Evolutionary conservation across 1,284 basidiomycete species (phyloP), one percentile per base, ranked within the genome.

Genomic region (Athelia sp.): DNA sequence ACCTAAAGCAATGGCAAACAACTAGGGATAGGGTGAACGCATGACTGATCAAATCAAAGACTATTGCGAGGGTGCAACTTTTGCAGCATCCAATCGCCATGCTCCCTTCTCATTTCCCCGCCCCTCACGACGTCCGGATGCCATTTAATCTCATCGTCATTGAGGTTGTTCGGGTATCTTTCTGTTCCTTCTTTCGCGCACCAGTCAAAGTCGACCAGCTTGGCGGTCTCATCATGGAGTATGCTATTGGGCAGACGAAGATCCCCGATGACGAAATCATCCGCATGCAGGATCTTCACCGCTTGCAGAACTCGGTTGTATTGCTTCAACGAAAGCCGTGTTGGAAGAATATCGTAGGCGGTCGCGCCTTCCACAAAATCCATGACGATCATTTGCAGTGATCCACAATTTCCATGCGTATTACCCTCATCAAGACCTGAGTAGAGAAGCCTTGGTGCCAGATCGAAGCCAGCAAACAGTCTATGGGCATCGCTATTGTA

Each of bases 301-400:
- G 32, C 50, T 0, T 10, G 0, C 2, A 9, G 1, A 8, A 60
- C 32, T 9, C 51, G 42, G 0, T 34, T 4, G 35, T 32, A 2
- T 10, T 57, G 52, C 0, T 0, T 9, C 0, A 1, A 0, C 1
- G 50, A 47, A 8, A 51, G 4, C 0, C 45, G 42, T 21, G 36
- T n/a, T n/a, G n/a, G n/a, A n/a, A 8, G 19, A n/a, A 40, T n/a
- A 2, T 35, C 10, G 2, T 31, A 1, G 2, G 54, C 1, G 6
- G 43, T 54, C 17, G 0, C 2, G 2, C 48, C 48, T 0, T 53
- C 6, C 3, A 58, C 38, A 14, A 40, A 50, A 1, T 56, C 50
- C 60, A 61, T 62, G 14, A 60, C 56, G 4, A 62, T 57, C 59
- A 61, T 61, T 0, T 38, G 24, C 1, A 61, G 36, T 1, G 26